These are phyloP conservation scores for Penicillium sp. DNA, from an alignment of 2,329 filamentous ascomycete genomes.

Conservation along the genomic window DNA sequence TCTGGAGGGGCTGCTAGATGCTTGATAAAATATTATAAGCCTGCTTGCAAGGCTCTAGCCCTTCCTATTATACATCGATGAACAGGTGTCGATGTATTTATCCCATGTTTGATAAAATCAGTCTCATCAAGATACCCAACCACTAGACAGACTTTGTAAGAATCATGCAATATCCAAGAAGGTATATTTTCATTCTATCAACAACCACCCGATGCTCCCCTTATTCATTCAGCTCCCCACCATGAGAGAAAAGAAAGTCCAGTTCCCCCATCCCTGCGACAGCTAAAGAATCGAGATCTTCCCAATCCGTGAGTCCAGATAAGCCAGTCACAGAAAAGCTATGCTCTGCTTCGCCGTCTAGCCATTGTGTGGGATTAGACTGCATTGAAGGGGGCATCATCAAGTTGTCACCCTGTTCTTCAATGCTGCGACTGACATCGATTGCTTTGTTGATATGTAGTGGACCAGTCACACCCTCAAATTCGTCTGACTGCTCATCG, in stretches of 20 bases:
- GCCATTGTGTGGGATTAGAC: conserved; percentile 5
- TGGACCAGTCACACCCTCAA: neutral
- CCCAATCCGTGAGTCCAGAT: conserved; percentile 24
- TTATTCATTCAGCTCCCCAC: neutral
- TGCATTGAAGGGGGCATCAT: neutral
- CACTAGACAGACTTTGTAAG: no score
- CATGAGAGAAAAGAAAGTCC: conserved; percentile 15
- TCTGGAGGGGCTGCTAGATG: no score
- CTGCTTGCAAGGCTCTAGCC: no score
- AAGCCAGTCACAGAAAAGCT: conserved; percentile 17
- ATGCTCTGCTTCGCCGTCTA: conserved; percentile 13
- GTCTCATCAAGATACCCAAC: no score
- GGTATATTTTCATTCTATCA: neutral
- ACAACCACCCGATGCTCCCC: neutral
- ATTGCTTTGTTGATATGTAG: conserved; percentile 1
- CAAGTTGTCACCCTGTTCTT: neutral
- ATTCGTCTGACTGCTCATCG: neutral
- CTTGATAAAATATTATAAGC: no score
- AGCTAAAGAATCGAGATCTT: conserved; percentile 27
- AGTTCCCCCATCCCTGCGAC: conserved; percentile 19
- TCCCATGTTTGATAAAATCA: no score
- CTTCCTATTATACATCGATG: no score
- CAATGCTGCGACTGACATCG: neutral
- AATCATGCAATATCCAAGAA: no score
- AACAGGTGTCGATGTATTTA: no score